Percentiles rank a stretch among this genome's conserved stretches.
Evolutionary conservation across 2,329 filamentous ascomycete genomes (phyloP).

Genomic region (Massarina eburnea): DNA sequence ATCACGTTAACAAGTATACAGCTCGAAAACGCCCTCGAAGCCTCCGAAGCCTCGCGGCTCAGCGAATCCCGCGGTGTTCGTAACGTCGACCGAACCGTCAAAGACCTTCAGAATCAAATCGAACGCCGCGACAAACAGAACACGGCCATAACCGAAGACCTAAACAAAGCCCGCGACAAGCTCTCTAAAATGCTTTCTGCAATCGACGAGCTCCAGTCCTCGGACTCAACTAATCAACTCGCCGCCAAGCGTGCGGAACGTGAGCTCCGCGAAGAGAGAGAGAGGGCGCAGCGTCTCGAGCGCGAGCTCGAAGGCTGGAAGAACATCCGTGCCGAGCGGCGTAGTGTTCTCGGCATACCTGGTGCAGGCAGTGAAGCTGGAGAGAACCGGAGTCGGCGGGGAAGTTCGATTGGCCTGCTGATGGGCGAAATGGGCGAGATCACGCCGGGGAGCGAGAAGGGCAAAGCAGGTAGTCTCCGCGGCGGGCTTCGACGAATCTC

Average conservation of each 20-base stretch:
- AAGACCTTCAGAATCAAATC: slow-evolving; percentile 88
- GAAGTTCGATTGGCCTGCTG: slow-evolving; percentile 45
- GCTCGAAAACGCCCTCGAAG: slow-evolving; percentile 85
- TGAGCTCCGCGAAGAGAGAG: slow-evolving; percentile 84
- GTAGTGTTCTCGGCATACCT: slow-evolving; percentile 38
- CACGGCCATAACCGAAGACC: slow-evolving; percentile 76
- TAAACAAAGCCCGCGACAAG: slow-evolving; percentile 84
- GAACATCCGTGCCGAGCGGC: slow-evolving; percentile 64
- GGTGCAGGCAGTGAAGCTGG: slow-evolving; percentile 46
- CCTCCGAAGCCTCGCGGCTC: slow-evolving; percentile 75
- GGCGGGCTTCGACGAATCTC: slow-evolving; percentile 46
- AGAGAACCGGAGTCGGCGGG: slow-evolving; percentile 47
- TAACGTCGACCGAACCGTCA: slow-evolving; percentile 90
- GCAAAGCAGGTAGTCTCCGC: slow-evolving; percentile 35
- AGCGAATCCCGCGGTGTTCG: slow-evolving; percentile 85
- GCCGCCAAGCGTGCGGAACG: slow-evolving; percentile 82
- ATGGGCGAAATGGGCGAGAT: slow-evolving; percentile 41
- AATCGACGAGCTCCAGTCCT: slow-evolving; percentile 91
- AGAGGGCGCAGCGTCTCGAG: slow-evolving; percentile 79
- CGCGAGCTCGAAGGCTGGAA: slow-evolving; percentile 86
- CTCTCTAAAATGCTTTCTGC: slow-evolving; percentile 84
- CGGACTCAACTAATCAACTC: slow-evolving; percentile 79
- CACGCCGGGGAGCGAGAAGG: slow-evolving; percentile 25
- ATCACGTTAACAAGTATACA: slow-evolving; percentile 49
- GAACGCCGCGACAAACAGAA: slow-evolving; percentile 92